Evolutionary conservation across 345 rosid species (phyloP), one percentile per base, ranked within the genome.

Genomic region (Raphanus sativus): DNA sequence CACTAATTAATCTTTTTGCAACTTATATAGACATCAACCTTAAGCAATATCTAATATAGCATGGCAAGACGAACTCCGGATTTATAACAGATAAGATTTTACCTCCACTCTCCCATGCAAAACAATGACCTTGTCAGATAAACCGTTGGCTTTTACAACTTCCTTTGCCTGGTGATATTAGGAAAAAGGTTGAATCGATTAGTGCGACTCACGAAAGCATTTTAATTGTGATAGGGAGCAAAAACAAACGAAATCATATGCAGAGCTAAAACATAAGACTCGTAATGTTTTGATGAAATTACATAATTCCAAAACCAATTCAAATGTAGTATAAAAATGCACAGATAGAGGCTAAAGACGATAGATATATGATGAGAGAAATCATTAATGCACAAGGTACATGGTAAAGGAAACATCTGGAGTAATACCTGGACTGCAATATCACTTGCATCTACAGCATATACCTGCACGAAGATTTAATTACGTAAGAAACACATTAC

Each of bases 21-120:
- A 5, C 42, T 24, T 54, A 34, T 17, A 16, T 26, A 48, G 56
- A 73, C 32, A 59, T 58, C 62, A 65, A 38, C 56, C 56, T 7
- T 52, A 48, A 26, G 74, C 17, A 32, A 72, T 68, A 60, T 28
- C 3, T 2, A 6, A 32, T 48, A 61, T 9, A 62, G 7, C 58
- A 52, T 62, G 71, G 71, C 26, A 36, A 24, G 77, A 62, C 45
- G 45, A 60, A 60, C 45, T 65, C 3, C 1, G 45, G 6, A 79
- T 62, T 55, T 50, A 62, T 45, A 0, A 59, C 30, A 75, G 67
- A 80, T n/a, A n/a, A 28, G 16, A 78, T 17, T 11, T 67, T 88
- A 92, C 98, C 97, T 95, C 98, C 78, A 95, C 97, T 69, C 99
- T 83, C 60, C 97, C 98, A 70, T 90, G 99, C 78, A 95, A 80